Base-by-base conservation (phyloP, 345 rosid genomes). In the Raphanus sativus region DNA sequence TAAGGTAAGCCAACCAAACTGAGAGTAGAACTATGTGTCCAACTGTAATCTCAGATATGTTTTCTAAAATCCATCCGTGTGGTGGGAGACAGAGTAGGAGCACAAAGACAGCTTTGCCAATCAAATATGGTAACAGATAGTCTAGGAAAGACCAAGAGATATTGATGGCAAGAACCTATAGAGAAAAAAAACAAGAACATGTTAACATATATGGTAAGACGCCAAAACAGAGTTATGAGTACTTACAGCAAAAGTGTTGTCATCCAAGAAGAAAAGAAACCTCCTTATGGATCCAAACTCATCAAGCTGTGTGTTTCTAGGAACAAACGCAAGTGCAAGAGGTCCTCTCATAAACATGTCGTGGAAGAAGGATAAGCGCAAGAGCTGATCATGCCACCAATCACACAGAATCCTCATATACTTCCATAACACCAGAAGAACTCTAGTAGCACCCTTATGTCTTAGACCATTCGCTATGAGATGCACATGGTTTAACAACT, bases 231-330 rank as follows among this genome's bases (percentile, higher is more conserved):
- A 45, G 52, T 16, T 52, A 6, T 21, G n/a, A 5, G 15, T 3
- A 34, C 69, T 62, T 29, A 73, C 62, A 50, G 69, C 52, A 64
- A 63, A 30, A 15, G 29, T 29, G n/a, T 50, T 45, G 48, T 63
- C 77, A 73, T 62, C 77, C 8, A 73, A 28, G 17, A 48, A n/a
- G 17, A 48, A 48, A 48, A 48, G 55, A 73, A 62, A 52, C 50
- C 48, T 63, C 34, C 62, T 48, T 59, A 73, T 40, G 5, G 32
- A 33, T 63, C 62, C 69, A 74, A 65, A 36, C 4, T 52, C 77
- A 21, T 52, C 42, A 64, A 65, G 29, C 3, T 7, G 45, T 29
- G 68, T 15, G 48, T 72, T 45, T 15, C 59, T 3, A 0, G 15
- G 54, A 62, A 2, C 26, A 62, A 16, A 30, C 7, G 21, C 16